These are phyloP conservation scores for Aspergillus viridinutans DNA, from an alignment of 2,329 filamentous ascomycete genomes.

Conservation along the genomic window DNA sequence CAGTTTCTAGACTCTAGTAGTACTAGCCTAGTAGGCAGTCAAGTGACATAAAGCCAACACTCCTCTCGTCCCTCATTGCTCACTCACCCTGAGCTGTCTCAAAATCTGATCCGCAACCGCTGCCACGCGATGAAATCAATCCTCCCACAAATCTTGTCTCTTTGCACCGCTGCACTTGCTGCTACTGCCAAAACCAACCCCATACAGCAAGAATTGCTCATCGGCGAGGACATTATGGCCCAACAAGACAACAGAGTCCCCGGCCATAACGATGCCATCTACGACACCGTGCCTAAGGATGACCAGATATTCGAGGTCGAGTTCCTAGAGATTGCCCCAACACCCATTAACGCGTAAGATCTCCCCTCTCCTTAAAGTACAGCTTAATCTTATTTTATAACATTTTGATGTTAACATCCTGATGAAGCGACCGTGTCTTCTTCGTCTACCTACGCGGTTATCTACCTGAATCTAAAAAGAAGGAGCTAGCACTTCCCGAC, in stretches of 20 bases:
- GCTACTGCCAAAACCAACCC: too few relatives aligned
- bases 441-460: slow-evolving; percentile 10
- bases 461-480: slow-evolving; percentile 11
- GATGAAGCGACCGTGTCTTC: slow-evolving; percentile 9
- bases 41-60: too few relatives aligned
- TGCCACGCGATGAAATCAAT: too few relatives aligned
- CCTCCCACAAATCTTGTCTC: too few relatives aligned
- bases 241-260: slow-evolving; percentile 8
- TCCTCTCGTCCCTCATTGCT: too few relatives aligned
- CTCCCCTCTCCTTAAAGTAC: neutral
- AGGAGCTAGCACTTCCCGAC: slow-evolving; percentile 8
- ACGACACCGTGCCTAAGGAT: slow-evolving; percentile 9
- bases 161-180: too few relatives aligned
- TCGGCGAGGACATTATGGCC: slow-evolving; percentile 4
- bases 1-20: too few relatives aligned
- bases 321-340: slow-evolving; percentile 10
- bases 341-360: slow-evolving; percentile 8
- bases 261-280: slow-evolving; percentile 12
- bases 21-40: too few relatives aligned
- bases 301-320: slow-evolving; percentile 6
- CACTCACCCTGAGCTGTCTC: too few relatives aligned
- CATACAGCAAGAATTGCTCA: too few relatives aligned
- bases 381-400: neutral
- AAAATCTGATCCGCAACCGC: too few relatives aligned
- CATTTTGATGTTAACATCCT: slow-evolving; percentile 1